Evolutionary conservation across 2,329 filamentous ascomycete species (phyloP).

Genomic region (Incumbomyces lentus): DNA sequence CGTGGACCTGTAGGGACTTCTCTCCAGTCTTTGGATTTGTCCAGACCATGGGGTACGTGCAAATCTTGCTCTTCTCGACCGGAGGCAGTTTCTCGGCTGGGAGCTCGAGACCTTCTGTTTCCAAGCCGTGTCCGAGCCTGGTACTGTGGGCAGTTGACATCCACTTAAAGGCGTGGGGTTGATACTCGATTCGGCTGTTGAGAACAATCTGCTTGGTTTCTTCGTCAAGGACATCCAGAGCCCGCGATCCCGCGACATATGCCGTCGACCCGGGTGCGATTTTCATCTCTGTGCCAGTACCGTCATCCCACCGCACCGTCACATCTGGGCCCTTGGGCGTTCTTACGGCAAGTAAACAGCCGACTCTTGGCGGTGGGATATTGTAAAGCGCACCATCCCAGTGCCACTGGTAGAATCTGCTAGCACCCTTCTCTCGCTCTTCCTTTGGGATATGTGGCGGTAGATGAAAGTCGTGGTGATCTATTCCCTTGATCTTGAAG

Average conservation of each 20-base stretch:
- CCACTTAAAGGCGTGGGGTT: slow-evolving; percentile 72
- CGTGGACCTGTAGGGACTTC: slow-evolving; percentile 63
- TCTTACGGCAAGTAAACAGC: slow-evolving; percentile 27
- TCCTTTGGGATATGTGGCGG: slow-evolving; percentile 28
- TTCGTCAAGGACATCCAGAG: slow-evolving; percentile 56
- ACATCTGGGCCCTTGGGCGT: slow-evolving; percentile 44
- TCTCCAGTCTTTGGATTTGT: slow-evolving; percentile 57
- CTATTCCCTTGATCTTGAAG: slow-evolving; percentile 31
- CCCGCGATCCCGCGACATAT: slow-evolving; percentile 60
- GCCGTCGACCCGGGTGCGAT: slow-evolving; percentile 68
- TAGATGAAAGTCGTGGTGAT: slow-evolving; percentile 29
- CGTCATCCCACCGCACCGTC: slow-evolving; percentile 63
- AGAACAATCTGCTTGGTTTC: slow-evolving; percentile 58
- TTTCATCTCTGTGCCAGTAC: slow-evolving; percentile 51
- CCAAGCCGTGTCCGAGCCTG: slow-evolving; percentile 57
- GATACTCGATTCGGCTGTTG: slow-evolving; percentile 61
- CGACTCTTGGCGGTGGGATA: slow-evolving; percentile 26
- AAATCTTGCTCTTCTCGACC: slow-evolving; percentile 54
- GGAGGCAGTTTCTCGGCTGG: slow-evolving; percentile 50
- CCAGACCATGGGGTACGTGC: slow-evolving; percentile 67
- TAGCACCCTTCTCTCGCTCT: slow-evolving; percentile 20
- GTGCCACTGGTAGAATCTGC: slow-evolving; percentile 38
- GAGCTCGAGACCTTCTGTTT: slow-evolving; percentile 56
- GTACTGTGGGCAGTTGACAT: slow-evolving; percentile 60
- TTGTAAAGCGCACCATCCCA: slow-evolving; percentile 37